Conservation (phyloP, 2,329 filamentous ascomycete species). For the Graphium sp. region DNA sequence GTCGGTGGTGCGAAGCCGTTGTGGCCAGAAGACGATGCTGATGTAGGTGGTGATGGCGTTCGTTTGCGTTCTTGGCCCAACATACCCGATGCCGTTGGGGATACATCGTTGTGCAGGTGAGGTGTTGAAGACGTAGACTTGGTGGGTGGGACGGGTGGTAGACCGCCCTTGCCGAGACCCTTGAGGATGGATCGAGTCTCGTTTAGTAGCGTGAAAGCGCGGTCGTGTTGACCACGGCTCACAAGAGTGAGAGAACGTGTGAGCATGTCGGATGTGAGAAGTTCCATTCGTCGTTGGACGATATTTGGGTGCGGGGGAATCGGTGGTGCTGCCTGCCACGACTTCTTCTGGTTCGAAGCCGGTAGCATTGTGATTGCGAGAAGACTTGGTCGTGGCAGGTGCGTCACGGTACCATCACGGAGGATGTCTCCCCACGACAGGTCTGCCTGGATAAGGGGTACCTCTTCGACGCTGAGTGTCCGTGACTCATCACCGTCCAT, state of each 20-base stretch:
- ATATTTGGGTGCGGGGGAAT: slow-evolving; percentile 93
- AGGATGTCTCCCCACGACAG: slow-evolving; percentile 87
- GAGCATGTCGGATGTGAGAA: slow-evolving; percentile 95
- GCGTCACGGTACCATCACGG: slow-evolving; percentile 69
- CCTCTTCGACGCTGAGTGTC: slow-evolving; percentile 74
- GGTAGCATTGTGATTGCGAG: slow-evolving; percentile 94
- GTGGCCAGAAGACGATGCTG: slow-evolving; percentile 22
- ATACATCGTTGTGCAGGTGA: slow-evolving; percentile 22
- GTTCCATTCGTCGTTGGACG: slow-evolving; percentile 92
- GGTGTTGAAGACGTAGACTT: slow-evolving; percentile 27
- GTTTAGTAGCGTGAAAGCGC: slow-evolving; percentile 77
- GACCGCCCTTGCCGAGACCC: slow-evolving; percentile 82
- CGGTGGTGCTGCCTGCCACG: slow-evolving; percentile 51
- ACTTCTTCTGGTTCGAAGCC: slow-evolving; percentile 44
- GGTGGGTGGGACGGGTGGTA: slow-evolving; percentile 69
- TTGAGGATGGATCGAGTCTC: slow-evolving; percentile 94
- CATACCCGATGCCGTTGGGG: slow-evolving; percentile 19
- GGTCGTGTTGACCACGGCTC: slow-evolving; percentile 80
- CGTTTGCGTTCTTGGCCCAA: slow-evolving; percentile 39
- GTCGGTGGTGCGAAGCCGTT: slow-evolving; percentile 20
- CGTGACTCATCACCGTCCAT: slow-evolving; percentile 76
- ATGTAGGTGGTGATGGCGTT: slow-evolving; percentile 35
- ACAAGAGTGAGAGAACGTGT: slow-evolving; percentile 83
- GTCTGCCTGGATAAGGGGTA: slow-evolving; percentile 89
- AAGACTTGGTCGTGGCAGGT: slow-evolving; percentile 76